Percentiles rank a stretch among this genome's conserved stretches.
Evolutionary conservation across 2,329 filamentous ascomycete species (phyloP).

Genomic region (Davidsoniella virescens): DNA sequence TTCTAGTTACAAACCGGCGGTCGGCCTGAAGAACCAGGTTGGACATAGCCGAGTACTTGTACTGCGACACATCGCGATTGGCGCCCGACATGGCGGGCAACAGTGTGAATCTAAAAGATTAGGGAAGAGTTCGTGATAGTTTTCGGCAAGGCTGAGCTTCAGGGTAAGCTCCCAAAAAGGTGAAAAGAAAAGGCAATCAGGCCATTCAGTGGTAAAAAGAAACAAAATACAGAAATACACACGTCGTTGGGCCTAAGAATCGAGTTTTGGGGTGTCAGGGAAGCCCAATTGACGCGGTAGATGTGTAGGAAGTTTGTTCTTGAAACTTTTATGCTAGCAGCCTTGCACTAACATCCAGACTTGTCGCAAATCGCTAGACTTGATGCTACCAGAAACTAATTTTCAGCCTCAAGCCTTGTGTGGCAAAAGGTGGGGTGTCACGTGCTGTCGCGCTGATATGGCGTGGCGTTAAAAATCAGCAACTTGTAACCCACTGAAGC

Average conservation of each 20-base stretch:
- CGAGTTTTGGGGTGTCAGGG: neutral
- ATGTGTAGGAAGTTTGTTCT: no score
- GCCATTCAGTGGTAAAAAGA: constrained; percentile 9
- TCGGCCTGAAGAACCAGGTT: constrained; percentile 99
- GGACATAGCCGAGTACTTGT: constrained; percentile 99
- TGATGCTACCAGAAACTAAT: constrained; percentile 11
- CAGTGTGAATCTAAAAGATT: neutral
- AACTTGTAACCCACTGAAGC: no score
- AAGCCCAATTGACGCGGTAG: constrained; percentile 8
- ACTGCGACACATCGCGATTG: constrained; percentile 77
- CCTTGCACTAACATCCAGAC: constrained; percentile 7
- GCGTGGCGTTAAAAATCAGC: neutral
- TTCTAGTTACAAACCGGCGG: constrained; percentile 81
- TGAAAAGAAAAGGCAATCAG: neutral
- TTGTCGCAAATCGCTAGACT: constrained; percentile 7
- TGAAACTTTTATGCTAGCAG: neutral
- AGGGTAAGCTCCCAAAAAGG: constrained; percentile 10
- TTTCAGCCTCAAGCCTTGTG: constrained; percentile 13
- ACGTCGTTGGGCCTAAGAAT: neutral
- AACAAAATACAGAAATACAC: neutral
- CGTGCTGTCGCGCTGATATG: constrained; percentile 7
- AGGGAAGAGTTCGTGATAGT: constrained; percentile 1
- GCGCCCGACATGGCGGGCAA: constrained; percentile 48
- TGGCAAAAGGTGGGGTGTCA: constrained; percentile 7
- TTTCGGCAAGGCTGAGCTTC: constrained; percentile 7